A percentile compares a stretch with the other conserved stretches of the same genome.
Evolutionary conservation across 345 rosid genomes (phyloP).

Genomic region (Acer yangbiense): DNA sequence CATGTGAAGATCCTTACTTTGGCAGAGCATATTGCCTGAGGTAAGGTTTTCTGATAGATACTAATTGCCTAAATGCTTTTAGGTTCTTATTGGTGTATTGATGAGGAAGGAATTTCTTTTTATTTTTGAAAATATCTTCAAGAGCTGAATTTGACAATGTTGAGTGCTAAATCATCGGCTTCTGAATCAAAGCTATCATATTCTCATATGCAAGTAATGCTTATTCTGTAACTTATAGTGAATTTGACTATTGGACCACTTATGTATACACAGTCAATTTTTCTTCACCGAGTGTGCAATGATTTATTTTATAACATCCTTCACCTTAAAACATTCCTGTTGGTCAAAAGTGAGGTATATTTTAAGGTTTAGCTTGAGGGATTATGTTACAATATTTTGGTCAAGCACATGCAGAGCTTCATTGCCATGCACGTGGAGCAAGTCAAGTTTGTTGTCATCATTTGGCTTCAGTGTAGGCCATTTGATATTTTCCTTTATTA

Average conservation of each 20-base stretch:
- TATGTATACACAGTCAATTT: background rate
- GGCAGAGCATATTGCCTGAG: conserved; percentile 81
- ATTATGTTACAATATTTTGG: too few species aligned
- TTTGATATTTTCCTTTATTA: too few species aligned
- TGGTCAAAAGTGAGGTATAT: background rate
- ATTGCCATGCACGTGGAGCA: too few species aligned
- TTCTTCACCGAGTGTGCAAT: background rate
- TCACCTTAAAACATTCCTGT: background rate
- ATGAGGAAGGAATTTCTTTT: background rate
- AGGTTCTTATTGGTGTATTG: background rate
- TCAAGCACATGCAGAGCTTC: too few species aligned
- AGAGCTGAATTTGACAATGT: conserved; percentile 3
- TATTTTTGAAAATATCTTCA: background rate
- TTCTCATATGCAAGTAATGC: too few species aligned
- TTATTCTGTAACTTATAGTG: background rate
- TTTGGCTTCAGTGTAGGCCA: too few species aligned
- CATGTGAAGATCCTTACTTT: conserved; percentile 85
- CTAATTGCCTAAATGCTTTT: background rate
- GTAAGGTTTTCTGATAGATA: conserved; percentile 2
- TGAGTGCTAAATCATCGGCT: background rate
- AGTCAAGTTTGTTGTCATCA: too few species aligned
- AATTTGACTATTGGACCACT: background rate
- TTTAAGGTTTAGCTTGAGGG: too few species aligned
- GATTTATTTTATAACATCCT: background rate
- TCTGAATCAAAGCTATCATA: background rate